Conservation (phyloP, 768 basidiomycete species). For the Agrocybe praecox region DNA sequence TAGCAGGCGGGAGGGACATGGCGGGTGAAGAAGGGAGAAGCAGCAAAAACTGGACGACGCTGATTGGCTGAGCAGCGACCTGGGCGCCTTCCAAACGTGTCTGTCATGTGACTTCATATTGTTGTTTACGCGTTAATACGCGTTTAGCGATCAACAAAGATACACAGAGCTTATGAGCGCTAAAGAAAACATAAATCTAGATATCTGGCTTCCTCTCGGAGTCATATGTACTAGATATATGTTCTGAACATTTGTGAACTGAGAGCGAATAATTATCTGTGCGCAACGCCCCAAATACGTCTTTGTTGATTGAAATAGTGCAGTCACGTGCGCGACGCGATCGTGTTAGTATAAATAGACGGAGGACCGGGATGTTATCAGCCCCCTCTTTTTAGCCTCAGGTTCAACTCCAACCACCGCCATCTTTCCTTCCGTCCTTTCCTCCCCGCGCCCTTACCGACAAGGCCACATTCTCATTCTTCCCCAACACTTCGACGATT, state of each 20-base stretch:
- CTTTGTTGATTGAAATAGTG: slow-evolving; percentile 44
- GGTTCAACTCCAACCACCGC: slow-evolving; percentile 25
- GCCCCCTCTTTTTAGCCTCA: slow-evolving; percentile 37
- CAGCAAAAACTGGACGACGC: slow-evolving; percentile 17
- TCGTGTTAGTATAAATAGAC: slow-evolving; percentile 51
- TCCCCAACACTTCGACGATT: neutral
- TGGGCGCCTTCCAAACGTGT: slow-evolving; percentile 4
- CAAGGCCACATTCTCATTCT: slow-evolving; percentile 8
- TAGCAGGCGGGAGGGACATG: slow-evolving; percentile 59
- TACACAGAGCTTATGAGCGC: neutral
- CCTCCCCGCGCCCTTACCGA: slow-evolving; percentile 21
- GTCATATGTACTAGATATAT: neutral
- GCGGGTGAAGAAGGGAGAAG: slow-evolving; percentile 12
- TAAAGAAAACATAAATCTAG: neutral
- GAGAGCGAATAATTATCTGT: neutral
- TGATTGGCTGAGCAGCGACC: slow-evolving; percentile 22
- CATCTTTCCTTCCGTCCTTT: slow-evolving; percentile 15
- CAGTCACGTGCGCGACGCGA: slow-evolving; percentile 44
- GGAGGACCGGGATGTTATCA: slow-evolving; percentile 33
- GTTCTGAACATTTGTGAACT: neutral
- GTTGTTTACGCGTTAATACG: slow-evolving; percentile 18
- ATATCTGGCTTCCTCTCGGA: neutral
- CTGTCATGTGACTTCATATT: slow-evolving; percentile 22
- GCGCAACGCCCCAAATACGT: slow-evolving; percentile 8
- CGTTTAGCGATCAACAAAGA: slow-evolving; percentile 24